Evolutionary conservation across 768 basidiomycete genomes (phyloP), one percentile per base, ranked within the genome.

Genomic region (Trametes cinnabarina): DNA sequence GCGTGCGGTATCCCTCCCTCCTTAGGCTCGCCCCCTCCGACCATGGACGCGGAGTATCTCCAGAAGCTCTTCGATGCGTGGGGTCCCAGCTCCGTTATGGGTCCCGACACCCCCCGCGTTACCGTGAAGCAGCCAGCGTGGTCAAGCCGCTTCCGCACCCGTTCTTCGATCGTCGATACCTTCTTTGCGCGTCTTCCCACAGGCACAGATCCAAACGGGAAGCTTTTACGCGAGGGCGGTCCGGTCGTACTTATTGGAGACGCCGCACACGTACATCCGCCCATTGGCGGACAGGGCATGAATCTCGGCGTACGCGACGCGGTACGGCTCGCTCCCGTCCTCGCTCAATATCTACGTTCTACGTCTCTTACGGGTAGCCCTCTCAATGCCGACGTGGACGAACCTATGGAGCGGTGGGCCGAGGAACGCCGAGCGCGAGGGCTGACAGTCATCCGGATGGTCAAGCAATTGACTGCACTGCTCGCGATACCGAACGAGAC

Each of bases 291-390:
- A 1, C 81, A 82, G 52, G 82, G 82, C 11, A 80, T 84, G 81
- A 82, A 82, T 59, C 74, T 83, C n/a, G 80, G 82, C 5, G 68
- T 84, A n/a, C 74, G 81, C 15, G 82, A 84, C 58, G 81, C 77
- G 7, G 66, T 82, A 20, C 69, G 72, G 47, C 73, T 83, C 3
- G 81, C 76, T 5, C 72, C 75, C n/a, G 74, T 65, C 7, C 66
- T 83, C 39, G 65, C 68, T 17, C 67, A 71, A n/a, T 77, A 78
- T 65, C 56, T 75, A 19, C 54, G 46, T 53, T 32, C 22, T 17
- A 26, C 47, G 35, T 19, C 47, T 8, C 23, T 47, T 4, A 14
- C 47, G 6, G 37, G 19, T 14, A 11, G 35, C 26, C 10, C 41
- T 1, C 61, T 40, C 3, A 63, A 60, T 28, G 11, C 58, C 3